Conservation (phyloP, 176 grass and related monocot genomes). For the Cenchrus purpureus region DNA sequence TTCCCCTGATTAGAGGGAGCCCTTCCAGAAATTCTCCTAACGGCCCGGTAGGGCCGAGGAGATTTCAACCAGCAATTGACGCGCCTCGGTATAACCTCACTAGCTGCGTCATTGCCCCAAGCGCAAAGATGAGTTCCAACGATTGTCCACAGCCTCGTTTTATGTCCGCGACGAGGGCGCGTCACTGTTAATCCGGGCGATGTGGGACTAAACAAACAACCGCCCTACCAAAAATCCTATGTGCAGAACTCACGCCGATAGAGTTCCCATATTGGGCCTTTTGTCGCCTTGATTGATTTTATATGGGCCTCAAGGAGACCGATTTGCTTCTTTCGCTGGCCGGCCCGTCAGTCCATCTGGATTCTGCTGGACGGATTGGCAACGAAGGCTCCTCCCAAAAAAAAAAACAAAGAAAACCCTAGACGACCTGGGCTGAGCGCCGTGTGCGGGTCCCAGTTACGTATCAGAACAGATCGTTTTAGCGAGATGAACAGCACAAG, state of each 20-base stretch:
- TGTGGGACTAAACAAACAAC: slow-evolving; percentile 14
- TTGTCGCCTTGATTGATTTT: not conserved
- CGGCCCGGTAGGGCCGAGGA: not conserved
- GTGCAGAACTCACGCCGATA: too few species aligned
- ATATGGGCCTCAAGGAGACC: not conserved
- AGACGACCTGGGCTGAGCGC: too few species aligned
- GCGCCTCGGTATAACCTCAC: slow-evolving; percentile 76
- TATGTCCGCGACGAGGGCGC: not conserved
- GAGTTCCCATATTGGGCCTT: not conserved
- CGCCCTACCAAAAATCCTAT: not conserved
- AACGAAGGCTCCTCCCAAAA: too few species aligned
- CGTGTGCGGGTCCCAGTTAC: too few species aligned
- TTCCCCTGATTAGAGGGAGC: slow-evolving; percentile 15
- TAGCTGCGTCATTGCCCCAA: slow-evolving; percentile 91
- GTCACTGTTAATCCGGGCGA: not conserved
- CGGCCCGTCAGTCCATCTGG: too few species aligned
- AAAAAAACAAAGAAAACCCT: too few species aligned
- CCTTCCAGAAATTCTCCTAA: slow-evolving; percentile 42
- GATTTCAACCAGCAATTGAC: slow-evolving; percentile 92
- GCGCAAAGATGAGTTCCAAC: slow-evolving; percentile 52
- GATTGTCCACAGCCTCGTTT: not conserved
- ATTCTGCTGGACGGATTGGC: too few species aligned
- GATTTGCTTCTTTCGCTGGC: too few species aligned
- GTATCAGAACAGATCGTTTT: too few species aligned
- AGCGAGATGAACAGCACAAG: too few species aligned